These are phyloP conservation scores for Blepharisma stoltei DNA, from an alignment of 73 alveolate species.

Conservation along the genomic window DNA sequence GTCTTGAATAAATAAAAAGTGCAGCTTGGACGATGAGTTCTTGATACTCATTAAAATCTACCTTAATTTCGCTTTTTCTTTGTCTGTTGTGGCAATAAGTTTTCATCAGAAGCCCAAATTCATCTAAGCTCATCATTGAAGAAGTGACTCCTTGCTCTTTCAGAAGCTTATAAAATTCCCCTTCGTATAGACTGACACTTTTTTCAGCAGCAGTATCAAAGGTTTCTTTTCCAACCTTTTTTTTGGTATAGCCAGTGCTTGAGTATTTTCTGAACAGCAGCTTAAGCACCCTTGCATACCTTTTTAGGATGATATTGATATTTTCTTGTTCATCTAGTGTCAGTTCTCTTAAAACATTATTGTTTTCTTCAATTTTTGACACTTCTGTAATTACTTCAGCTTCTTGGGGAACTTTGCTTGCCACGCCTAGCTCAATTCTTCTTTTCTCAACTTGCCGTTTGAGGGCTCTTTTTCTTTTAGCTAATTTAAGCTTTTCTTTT, in stretches of 20 bases:
- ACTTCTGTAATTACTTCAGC: not conserved
- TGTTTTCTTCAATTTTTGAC: constrained; percentile 9
- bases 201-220: constrained; percentile 44
- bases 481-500: not conserved
- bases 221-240: constrained; percentile 28
- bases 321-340: constrained; percentile 41
- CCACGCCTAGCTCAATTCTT: not conserved
- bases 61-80: constrained; percentile 35
- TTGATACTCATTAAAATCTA: constrained; percentile 46
- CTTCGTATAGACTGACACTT: constrained; percentile 25
- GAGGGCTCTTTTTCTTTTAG: constrained; percentile 20
- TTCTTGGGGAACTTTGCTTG: not conserved
- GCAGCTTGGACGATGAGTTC: constrained; percentile 50
- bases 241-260: constrained; percentile 44
- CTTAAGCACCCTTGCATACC: constrained; percentile 56
- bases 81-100: constrained; percentile 28
- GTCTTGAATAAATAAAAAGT: constrained; percentile 44
- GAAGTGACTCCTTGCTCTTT: constrained; percentile 61
- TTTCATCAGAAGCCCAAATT: constrained; percentile 28
- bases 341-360: not conserved
- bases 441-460: not conserved
- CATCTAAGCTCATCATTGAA: constrained; percentile 43
- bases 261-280: constrained; percentile 63
- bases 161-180: constrained; percentile 50
- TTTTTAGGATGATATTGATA: constrained; percentile 39